Base-by-base conservation (phyloP, 2,329 filamentous ascomycete genomes). In the Aulographum hederae region DNA sequence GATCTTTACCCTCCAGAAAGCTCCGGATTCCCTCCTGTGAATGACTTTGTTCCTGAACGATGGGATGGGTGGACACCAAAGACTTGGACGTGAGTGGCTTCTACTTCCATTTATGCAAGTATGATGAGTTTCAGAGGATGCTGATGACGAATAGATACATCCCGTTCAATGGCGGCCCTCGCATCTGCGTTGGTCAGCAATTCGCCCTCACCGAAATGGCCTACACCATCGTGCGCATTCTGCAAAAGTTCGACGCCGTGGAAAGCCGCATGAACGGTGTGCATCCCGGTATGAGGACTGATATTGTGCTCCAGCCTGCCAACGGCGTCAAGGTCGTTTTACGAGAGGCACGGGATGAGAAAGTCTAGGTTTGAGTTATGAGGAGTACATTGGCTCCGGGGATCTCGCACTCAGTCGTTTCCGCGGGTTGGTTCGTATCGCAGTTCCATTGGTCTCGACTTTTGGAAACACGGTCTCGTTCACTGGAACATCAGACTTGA, bases 181-280 rank as follows among this genome's bases (percentile, higher is more conserved):
- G 60, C 2, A 61, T 63, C n/a, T 64, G 60, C 35, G 56, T 64
- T 21, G 60, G 60, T 0, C 60, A 63, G 47, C 58, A 63, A 35
- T 64, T 64, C 38, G 60, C 60, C 10, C 45, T 63, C 17, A 63
- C 58, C 1, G 60, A 63, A 40, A 58, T 63, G 54, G 58, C 46
- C 3, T 64, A 63, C 36, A 61, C 58, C 5, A 43, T 60, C 14
- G 57, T 58, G 10, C 45, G 60, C 16, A 44, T 63, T 15, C 43
- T 63, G 33, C 60, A 64, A 44, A 46, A 45, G 14, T 63, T 53
- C 36, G 46, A n/a, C 53, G 59, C 41, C 52, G 40, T 41, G 5
- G 51, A 54, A 38, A 43, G 52, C 34, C 43, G 46, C 26, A 55
- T 53, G 50, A 36, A 34, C 6, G 51, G 47, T 4, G 44, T 39